Percentiles rank a stretch among this genome's conserved stretches.
Conservation (phyloP, 805 yeast genomes). For the Brettanomyces anomalus region DNA sequence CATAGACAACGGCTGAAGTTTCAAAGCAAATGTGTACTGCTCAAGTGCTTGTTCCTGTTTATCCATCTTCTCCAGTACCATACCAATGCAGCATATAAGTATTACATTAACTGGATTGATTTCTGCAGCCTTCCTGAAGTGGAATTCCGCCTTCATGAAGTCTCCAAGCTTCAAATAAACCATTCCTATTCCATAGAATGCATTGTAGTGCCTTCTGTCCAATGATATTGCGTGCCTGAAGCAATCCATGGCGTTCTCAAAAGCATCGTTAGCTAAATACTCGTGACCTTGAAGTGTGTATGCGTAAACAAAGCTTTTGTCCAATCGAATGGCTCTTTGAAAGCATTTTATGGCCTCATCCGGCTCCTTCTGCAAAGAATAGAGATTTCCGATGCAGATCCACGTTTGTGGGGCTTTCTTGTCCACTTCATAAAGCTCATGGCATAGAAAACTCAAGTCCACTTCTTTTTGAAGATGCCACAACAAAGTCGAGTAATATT, state of each 20-base stretch:
- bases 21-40: slow-evolving; percentile 76
- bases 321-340: slow-evolving; percentile 59
- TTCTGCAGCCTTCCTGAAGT: slow-evolving; percentile 77
- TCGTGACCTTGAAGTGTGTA: slow-evolving; percentile 94
- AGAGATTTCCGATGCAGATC: slow-evolving; percentile 86
- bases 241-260: slow-evolving; percentile 77
- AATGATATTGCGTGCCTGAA: slow-evolving; percentile 70
- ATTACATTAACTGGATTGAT: slow-evolving; percentile 89
- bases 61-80: slow-evolving; percentile 75
- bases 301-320: slow-evolving; percentile 69
- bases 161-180: slow-evolving; percentile 83
- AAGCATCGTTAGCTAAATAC: slow-evolving; percentile 76
- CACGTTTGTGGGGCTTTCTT: slow-evolving; percentile 70
- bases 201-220: slow-evolving; percentile 84
- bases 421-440: slow-evolving; percentile 64
- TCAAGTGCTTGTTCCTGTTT: slow-evolving; percentile 63
- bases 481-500: slow-evolving; percentile 75
- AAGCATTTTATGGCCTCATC: slow-evolving; percentile 87
- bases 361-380: slow-evolving; percentile 74
- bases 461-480: slow-evolving; percentile 88
- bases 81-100: slow-evolving; percentile 86
- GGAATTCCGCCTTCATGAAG: slow-evolving; percentile 72
- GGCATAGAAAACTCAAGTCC: slow-evolving; percentile 72
- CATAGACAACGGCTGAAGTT: slow-evolving; percentile 77
- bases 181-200: slow-evolving; percentile 94